Conservation (phyloP, 2,329 filamentous ascomycete genomes). For the Eutypa lata region DNA sequence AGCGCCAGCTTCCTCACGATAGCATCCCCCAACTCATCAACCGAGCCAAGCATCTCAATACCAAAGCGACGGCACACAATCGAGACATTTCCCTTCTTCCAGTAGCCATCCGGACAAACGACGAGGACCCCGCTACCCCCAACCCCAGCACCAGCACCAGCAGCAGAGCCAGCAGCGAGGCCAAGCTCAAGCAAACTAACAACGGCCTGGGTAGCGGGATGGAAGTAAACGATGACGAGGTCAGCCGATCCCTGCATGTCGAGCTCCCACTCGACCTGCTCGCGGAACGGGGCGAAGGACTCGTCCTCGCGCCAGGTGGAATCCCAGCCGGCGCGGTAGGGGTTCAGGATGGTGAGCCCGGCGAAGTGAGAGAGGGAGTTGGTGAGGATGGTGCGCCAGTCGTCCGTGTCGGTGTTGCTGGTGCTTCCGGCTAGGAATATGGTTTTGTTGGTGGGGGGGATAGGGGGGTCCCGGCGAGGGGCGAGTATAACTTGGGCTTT, state of each 20-base stretch:
- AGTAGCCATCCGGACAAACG: constrained; percentile 49
- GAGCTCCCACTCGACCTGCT: constrained; percentile 59
- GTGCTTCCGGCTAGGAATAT: constrained; percentile 61
- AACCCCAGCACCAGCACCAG: not conserved
- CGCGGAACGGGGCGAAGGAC: constrained; percentile 40
- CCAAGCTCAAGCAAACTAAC: constrained; percentile 61
- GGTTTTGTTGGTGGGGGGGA: constrained; percentile 19
- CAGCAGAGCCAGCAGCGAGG: constrained; percentile 37
- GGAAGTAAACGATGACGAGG: constrained; percentile 56
- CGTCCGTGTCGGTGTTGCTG: constrained; percentile 33
- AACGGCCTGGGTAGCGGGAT: constrained; percentile 48
- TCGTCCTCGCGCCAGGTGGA: constrained; percentile 48
- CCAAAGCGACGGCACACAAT: constrained; percentile 50
- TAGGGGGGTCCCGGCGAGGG: constrained; percentile 17
- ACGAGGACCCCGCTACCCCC: constrained; percentile 45
- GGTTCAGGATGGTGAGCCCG: constrained; percentile 55
- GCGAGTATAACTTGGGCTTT: constrained; percentile 29
- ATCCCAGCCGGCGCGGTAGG: constrained; percentile 56
- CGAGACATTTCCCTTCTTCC: constrained; percentile 59
- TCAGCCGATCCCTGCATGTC: constrained; percentile 50
- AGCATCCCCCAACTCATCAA: constrained; percentile 36
- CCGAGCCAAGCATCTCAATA: constrained; percentile 40
- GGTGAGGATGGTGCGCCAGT: constrained; percentile 51
- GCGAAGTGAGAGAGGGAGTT: constrained; percentile 38
- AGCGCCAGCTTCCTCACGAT: constrained; percentile 29